Conservation (phyloP, 148 eudicot genomes). For the Persicaria tinctoria region DNA sequence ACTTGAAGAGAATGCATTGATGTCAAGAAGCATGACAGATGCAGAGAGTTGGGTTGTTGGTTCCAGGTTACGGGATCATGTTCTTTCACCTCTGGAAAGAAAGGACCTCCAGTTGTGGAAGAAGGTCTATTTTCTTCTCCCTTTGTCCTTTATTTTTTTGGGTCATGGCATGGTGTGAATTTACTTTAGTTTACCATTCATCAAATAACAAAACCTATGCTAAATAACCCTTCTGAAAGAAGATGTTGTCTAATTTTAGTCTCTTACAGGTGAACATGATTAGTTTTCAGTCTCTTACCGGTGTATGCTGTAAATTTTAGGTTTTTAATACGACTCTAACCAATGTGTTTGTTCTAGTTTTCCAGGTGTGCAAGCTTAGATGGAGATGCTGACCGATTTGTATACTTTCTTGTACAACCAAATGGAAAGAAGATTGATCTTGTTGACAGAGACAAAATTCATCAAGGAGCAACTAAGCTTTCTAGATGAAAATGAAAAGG, state of each 20-base stretch:
- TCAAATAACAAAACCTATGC: neutral
- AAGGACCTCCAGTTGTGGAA: conserved; percentile 66
- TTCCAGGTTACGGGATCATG: conserved; percentile 93
- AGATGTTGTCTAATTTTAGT: neutral
- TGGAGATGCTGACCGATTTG: conserved; percentile 98
- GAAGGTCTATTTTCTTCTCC: conserved; percentile 41
- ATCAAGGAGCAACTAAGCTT: conserved; percentile 59
- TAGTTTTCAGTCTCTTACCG: too few species aligned
- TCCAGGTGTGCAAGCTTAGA: conserved; percentile 99
- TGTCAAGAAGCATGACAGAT: conserved; percentile 41
- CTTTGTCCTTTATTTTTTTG: neutral
- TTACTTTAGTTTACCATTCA: neutral
- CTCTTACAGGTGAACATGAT: too few species aligned
- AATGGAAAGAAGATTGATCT: conserved; percentile 55
- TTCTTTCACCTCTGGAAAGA: conserved; percentile 83
- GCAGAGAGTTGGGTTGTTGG: conserved; percentile 89
- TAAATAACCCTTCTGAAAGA: neutral
- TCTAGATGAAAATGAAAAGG: conserved; percentile 27
- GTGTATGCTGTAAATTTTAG: too few species aligned
- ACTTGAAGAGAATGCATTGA: conserved; percentile 82
- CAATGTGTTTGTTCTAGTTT: conserved; percentile 37
- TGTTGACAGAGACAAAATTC: conserved; percentile 94
- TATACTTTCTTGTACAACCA: conserved; percentile 59
- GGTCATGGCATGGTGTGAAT: neutral
- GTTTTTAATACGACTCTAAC: conserved; percentile 19